A percentile compares a stretch with the other conserved stretches of the same genome.
These are phyloP conservation scores for Penicillium thymicola DNA, from an alignment of 2,329 filamentous ascomycete species.

Conservation along the genomic window DNA sequence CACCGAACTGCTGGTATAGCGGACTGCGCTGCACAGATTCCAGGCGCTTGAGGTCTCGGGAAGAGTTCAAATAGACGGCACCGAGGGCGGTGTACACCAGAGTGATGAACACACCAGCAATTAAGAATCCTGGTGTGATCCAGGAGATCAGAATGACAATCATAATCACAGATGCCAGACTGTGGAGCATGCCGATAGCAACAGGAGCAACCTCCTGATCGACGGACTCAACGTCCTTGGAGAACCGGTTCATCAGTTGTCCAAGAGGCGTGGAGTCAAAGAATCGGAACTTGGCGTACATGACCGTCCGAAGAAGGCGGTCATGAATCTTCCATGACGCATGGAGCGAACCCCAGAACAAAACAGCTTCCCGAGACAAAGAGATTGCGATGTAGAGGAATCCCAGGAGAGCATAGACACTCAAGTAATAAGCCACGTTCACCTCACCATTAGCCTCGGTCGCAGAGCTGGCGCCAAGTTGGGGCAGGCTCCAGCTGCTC, in stretches of 20 bases:
- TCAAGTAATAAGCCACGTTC: slow-evolving; percentile 78
- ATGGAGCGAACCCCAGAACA: slow-evolving; percentile 87
- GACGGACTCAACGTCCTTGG: slow-evolving; percentile 90
- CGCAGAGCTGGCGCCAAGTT: slow-evolving; percentile 25
- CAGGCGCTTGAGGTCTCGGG: slow-evolving; percentile 90
- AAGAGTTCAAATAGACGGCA: slow-evolving; percentile 83
- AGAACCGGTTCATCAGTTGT: slow-evolving; percentile 97
- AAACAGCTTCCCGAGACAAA: slow-evolving; percentile 75
- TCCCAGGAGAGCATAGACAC: slow-evolving; percentile 77
- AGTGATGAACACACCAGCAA: slow-evolving; percentile 82
- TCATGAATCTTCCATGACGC: slow-evolving; percentile 84
- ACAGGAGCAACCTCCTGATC: slow-evolving; percentile 95
- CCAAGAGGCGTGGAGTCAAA: slow-evolving; percentile 95
- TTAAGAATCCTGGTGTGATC: slow-evolving; percentile 87
- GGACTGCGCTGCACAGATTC: slow-evolving; percentile 94
- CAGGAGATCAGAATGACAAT: slow-evolving; percentile 82
- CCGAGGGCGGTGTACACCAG: slow-evolving; percentile 78
- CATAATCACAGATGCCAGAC: slow-evolving; percentile 68
- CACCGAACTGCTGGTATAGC: slow-evolving; percentile 95
- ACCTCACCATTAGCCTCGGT: slow-evolving; percentile 51
- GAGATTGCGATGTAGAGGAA: slow-evolving; percentile 75
- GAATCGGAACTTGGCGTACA: slow-evolving; percentile 92
- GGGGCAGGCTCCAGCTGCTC: slow-evolving; percentile 29
- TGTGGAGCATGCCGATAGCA: slow-evolving; percentile 72
- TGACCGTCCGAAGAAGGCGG: slow-evolving; percentile 71